Conservation (phyloP, 352 stramenopile species). For the Phytophthora sansomeana region DNA sequence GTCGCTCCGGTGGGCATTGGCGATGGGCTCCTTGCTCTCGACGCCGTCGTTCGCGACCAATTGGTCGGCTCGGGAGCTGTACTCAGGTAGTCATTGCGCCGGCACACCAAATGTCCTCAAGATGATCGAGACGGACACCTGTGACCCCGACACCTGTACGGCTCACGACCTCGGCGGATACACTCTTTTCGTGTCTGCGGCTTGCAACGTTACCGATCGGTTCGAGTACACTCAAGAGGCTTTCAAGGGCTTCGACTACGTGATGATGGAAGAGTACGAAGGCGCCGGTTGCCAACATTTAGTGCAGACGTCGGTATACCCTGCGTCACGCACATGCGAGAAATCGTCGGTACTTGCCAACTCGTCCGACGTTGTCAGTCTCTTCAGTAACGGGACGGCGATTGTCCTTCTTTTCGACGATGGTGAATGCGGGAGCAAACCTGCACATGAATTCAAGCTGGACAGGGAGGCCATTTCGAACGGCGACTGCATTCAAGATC, state of each 20-base stretch:
- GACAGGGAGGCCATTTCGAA: conserved; percentile 18
- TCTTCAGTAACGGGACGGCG: conserved; percentile 32
- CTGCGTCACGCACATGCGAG: conserved; percentile 35
- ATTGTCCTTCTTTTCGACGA: conserved; percentile 29
- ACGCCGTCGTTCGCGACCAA: conserved; percentile 25
- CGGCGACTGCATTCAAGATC: conserved; percentile 29
- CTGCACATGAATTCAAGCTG: conserved; percentile 24
- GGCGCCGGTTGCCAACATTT: conserved; percentile 27
- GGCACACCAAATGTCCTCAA: conserved; percentile 40
- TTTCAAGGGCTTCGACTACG: conserved; percentile 37
- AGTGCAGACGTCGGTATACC: conserved; percentile 37
- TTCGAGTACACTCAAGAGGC: conserved; percentile 36
- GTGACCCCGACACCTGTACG: conserved; percentile 26
- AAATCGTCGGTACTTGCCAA: conserved; percentile 36
- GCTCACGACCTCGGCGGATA: conserved; percentile 30
- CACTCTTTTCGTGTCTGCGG: conserved; percentile 31
- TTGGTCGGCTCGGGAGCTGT: conserved; percentile 35
- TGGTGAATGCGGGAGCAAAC: conserved; percentile 25
- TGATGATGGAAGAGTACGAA: conserved; percentile 45
- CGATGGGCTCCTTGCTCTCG: conserved; percentile 12
- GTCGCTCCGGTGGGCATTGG: conserved; percentile 20
- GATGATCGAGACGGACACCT: conserved; percentile 28
- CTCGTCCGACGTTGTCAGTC: conserved; percentile 34
- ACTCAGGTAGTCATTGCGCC: conserved; percentile 38
- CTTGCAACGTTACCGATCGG: conserved; percentile 37